A percentile compares a stretch with the other conserved stretches of the same genome.
These are phyloP conservation scores for Colletotrichum tabaci DNA, from an alignment of 2,329 filamentous ascomycete species.

Conservation along the genomic window DNA sequence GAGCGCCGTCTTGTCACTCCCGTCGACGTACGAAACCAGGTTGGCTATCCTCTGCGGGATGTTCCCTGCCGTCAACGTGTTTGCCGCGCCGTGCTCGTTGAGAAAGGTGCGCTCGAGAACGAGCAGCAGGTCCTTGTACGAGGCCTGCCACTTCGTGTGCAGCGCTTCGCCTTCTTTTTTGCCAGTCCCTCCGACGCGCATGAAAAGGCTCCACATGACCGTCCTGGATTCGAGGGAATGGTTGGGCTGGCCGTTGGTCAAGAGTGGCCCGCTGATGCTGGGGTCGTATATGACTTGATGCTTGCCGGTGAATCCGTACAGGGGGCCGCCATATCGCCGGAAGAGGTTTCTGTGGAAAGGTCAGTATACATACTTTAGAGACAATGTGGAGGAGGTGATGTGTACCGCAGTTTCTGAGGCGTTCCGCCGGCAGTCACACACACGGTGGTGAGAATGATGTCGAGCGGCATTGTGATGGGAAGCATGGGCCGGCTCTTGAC, in stretches of 20 bases:
- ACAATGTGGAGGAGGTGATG: too few species aligned
- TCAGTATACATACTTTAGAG: background rate
- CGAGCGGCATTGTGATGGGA: background rate
- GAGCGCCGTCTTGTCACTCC: background rate
- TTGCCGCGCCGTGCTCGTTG: background rate
- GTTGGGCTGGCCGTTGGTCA: background rate
- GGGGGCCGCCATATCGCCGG: background rate
- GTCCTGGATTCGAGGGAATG: background rate
- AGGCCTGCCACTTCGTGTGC: background rate
- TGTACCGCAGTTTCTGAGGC: background rate
- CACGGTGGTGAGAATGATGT: background rate
- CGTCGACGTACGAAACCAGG: background rate
- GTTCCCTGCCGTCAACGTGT: background rate
- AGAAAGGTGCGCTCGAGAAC: background rate
- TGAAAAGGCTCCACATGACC: background rate
- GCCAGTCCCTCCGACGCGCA: background rate
- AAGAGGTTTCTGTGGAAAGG: background rate
- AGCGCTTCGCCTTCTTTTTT: background rate
- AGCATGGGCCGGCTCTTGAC: background rate
- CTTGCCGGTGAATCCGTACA: background rate
- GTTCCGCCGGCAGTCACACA: background rate
- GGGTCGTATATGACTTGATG: background rate
- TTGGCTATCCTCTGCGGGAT: background rate
- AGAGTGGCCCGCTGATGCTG: background rate
- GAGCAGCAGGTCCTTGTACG: background rate